phyloP scores from a whole-genome alignment of 805 yeast genomes.

The Saccharomyces jurei region DNA sequence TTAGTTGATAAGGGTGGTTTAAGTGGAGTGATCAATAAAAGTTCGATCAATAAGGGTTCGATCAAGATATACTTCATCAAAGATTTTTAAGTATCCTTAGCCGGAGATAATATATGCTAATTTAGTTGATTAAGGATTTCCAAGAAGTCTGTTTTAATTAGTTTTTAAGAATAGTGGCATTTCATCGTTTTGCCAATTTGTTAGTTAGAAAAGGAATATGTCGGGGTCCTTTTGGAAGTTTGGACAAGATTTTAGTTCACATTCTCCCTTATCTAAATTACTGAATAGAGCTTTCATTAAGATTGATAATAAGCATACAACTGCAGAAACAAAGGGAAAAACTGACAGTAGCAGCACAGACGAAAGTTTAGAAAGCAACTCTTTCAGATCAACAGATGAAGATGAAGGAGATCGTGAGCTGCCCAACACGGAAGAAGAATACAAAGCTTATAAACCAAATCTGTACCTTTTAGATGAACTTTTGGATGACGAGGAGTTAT shows the following conservation, averaged over 20 bases:
- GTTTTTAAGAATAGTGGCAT: not conserved
- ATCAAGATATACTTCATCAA: not conserved
- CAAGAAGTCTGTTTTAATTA: not conserved
- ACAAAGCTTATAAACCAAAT: conserved; percentile 35
- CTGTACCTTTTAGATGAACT: conserved; percentile 44
- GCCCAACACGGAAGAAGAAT: conserved; percentile 30
- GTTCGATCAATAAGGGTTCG: too few species aligned
- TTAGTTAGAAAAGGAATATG: conserved; percentile 17
- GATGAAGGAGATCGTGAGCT: conserved; percentile 12
- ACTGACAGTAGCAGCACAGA: not conserved
- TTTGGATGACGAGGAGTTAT: conserved; percentile 65
- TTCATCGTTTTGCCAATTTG: not conserved
- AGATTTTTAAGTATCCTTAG: not conserved
- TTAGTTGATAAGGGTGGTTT: not conserved
- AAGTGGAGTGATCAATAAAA: not conserved
- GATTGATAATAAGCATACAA: conserved; percentile 9
- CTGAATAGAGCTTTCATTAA: conserved; percentile 32
- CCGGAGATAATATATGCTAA: not conserved
- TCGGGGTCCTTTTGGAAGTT: conserved; percentile 52
- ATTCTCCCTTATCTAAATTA: conserved; percentile 46
- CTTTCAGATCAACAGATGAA: conserved; percentile 25
- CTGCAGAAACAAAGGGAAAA: conserved; percentile 1
- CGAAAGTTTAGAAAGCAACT: conserved; percentile 29
- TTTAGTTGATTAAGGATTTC: not conserved
- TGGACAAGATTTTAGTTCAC: conserved; percentile 48